Evolutionary conservation across 2,329 filamentous ascomycete genomes (phyloP).

Genomic region (Orbilia oligospora): DNA sequence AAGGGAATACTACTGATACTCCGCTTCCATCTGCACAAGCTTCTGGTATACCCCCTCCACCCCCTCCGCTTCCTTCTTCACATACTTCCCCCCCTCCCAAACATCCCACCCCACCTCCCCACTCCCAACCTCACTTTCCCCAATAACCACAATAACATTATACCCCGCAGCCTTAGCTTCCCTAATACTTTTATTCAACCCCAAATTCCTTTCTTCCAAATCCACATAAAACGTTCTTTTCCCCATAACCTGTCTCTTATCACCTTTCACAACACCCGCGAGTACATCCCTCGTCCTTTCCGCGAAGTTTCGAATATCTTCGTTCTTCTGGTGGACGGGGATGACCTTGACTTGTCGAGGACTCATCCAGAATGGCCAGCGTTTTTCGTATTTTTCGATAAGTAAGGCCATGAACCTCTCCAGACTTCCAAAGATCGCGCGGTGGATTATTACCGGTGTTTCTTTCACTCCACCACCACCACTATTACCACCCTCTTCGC

Average conservation of each 20-base stretch:
- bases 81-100: conserved; percentile 51
- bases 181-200: conserved; percentile 78
- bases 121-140: conserved; percentile 75
- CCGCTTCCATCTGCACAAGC: conserved; percentile 62
- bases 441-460: conserved; percentile 83
- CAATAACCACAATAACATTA: conserved; percentile 80
- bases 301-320: conserved; percentile 71
- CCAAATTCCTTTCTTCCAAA: conserved; percentile 74
- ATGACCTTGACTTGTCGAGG: conserved; percentile 80
- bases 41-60: conserved; percentile 60
- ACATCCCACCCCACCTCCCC: conserved; percentile 71
- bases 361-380: conserved; percentile 90
- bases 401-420: conserved; percentile 87
- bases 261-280: conserved; percentile 68
- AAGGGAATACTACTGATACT: conserved; percentile 37
- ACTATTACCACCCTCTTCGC: no score
- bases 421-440: conserved; percentile 85
- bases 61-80: conserved; percentile 41
- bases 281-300: conserved; percentile 67
- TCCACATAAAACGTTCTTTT: conserved; percentile 71
- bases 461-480: conserved; percentile 30
- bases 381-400: conserved; percentile 84
- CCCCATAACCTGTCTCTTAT: conserved; percentile 51
- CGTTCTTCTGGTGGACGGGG: conserved; percentile 74
- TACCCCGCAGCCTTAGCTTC: conserved; percentile 81